Percentiles rank a stretch among this genome's conserved stretches.
These are phyloP conservation scores for Globisporangium yorkense DNA, from an alignment of 352 stramenopile species.

Conservation along the genomic window DNA sequence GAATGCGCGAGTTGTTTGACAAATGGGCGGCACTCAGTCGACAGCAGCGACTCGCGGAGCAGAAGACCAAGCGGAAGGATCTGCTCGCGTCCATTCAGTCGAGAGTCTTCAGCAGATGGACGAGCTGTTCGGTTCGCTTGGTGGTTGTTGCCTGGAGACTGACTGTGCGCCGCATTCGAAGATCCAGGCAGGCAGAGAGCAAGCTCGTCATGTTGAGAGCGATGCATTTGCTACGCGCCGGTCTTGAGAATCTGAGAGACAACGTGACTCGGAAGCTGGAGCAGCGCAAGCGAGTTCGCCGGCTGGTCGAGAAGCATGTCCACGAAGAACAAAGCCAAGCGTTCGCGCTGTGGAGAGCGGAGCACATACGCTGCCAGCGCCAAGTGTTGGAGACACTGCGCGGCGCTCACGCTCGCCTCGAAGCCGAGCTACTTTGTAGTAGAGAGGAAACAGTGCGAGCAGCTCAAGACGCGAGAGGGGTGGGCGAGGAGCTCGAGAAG, in stretches of 20 bases:
- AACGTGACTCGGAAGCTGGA: background rate
- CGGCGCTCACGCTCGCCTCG: background rate
- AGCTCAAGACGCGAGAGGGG: background rate
- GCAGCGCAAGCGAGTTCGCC: background rate
- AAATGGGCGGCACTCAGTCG: constrained; percentile 19
- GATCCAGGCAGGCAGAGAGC: constrained; percentile 7
- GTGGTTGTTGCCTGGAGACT: constrained; percentile 26
- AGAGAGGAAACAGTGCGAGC: background rate
- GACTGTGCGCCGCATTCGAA: constrained; percentile 5
- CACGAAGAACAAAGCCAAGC: background rate
- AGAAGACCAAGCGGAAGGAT: constrained; percentile 16
- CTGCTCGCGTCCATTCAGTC: constrained; percentile 25
- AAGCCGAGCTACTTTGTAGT: constrained; percentile 1
- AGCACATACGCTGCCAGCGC: background rate
- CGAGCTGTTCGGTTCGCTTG: constrained; percentile 16
- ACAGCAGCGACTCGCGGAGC: constrained; percentile 8
- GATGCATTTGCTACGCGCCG: background rate
- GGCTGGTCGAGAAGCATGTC: background rate
- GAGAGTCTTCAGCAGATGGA: constrained; percentile 32
- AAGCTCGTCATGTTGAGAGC: constrained; percentile 12
- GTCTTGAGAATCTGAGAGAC: background rate
- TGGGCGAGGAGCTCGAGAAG: background rate
- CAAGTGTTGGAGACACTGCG: constrained; percentile 3
- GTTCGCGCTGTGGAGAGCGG: constrained; percentile 2
- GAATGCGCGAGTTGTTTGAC: constrained; percentile 27